Conservation (phyloP, 163 green algal species). For the Scenedesmus sp. region DNA sequence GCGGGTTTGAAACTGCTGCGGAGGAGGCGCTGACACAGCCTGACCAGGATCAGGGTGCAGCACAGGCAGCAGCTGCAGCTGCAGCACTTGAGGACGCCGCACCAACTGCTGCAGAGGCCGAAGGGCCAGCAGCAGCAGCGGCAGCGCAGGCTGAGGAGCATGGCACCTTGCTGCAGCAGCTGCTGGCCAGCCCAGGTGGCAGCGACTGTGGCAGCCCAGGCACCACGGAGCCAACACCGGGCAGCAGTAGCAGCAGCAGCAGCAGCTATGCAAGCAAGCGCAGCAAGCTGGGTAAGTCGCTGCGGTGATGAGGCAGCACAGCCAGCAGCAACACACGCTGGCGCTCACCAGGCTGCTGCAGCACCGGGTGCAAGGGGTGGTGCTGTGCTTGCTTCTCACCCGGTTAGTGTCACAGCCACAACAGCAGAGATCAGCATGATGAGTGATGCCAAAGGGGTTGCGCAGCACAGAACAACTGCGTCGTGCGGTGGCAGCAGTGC, state of each 20-base stretch:
- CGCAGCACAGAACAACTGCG: background rate
- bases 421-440: background rate
- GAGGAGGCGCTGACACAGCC: background rate
- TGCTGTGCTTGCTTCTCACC: background rate
- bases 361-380: background rate
- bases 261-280: background rate
- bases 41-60: background rate
- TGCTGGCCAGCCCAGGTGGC: slow-evolving; percentile 28
- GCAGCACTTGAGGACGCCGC: background rate
- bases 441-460: background rate
- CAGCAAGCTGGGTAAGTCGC: background rate
- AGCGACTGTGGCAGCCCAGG: slow-evolving; percentile 26
- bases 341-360: background rate
- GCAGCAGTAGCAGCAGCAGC: slow-evolving; percentile 16
- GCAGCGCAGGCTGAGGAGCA: background rate
- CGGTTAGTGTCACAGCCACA: background rate
- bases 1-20: background rate
- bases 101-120: background rate
- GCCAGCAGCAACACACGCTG: background rate
- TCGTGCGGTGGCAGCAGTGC: background rate
- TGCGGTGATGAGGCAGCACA: background rate
- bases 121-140: background rate
- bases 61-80: background rate
- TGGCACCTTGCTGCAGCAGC: slow-evolving; percentile 17
- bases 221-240: background rate